These are phyloP conservation scores for Oxytropis ochrocephala DNA, from an alignment of 306 rosid species.

Conservation along the genomic window DNA sequence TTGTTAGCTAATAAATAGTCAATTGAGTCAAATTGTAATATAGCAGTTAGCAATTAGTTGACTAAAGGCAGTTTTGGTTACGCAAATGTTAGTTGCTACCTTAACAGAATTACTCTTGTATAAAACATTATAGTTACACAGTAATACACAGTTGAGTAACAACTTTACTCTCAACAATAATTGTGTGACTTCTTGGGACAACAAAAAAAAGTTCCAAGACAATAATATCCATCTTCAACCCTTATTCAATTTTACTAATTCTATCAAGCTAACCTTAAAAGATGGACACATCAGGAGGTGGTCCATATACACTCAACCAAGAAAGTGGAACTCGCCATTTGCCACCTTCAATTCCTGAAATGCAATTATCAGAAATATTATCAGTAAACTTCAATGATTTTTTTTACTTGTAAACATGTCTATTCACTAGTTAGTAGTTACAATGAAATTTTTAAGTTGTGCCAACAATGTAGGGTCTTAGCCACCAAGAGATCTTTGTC, in stretches of 20 bases:
- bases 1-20: too few relatives aligned
- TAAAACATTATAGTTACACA: too few relatives aligned
- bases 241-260: neutral
- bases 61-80: too few relatives aligned
- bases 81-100: too few relatives aligned
- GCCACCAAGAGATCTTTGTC: too few relatives aligned
- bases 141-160: too few relatives aligned
- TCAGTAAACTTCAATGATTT: neutral
- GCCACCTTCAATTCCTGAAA: constrained; percentile 41
- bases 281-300: constrained; percentile 72
- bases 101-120: too few relatives aligned
- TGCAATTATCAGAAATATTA: constrained; percentile 1
- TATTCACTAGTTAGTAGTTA: neutral
- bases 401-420: neutral
- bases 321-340: constrained; percentile 73
- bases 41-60: too few relatives aligned
- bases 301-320: constrained; percentile 80
- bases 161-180: too few relatives aligned
- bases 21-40: too few relatives aligned
- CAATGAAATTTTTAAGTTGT: neutral
- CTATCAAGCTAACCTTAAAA: constrained; percentile 40
- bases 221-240: neutral
- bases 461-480: neutral
- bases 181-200: too few relatives aligned
- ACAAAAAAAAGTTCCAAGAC: neutral